Percentiles rank a stretch among this genome's conserved stretches.
These are phyloP conservation scores for Spinacia oleracea DNA, from an alignment of 179 eudicot genomes.

Conservation along the genomic window DNA sequence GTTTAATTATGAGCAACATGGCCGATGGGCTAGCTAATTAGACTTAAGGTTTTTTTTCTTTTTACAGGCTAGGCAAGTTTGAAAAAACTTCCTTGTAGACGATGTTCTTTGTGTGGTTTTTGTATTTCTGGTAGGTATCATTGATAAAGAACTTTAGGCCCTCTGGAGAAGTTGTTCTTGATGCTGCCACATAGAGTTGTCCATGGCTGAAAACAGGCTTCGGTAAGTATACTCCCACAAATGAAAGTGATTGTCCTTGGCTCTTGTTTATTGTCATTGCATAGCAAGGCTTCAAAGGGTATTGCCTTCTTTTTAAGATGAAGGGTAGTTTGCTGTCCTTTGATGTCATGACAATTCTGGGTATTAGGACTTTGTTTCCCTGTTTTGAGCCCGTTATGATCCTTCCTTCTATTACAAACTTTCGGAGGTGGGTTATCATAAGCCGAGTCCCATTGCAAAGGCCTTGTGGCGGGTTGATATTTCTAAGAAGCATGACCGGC, in stretches of 20 bases:
- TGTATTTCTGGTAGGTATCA: background rate
- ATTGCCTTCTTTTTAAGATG: background rate
- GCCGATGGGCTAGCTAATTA: too few species aligned
- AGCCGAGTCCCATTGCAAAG: constrained; percentile 10
- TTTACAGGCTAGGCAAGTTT: too few species aligned
- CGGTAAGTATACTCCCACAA: too few species aligned
- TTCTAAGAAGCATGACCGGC: constrained; percentile 5
- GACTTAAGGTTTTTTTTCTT: too few species aligned
- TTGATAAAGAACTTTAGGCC: background rate
- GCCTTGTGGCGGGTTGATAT: background rate
- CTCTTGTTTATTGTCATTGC: background rate
- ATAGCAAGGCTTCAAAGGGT: background rate
- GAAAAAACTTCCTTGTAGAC: background rate
- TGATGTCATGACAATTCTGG: background rate
- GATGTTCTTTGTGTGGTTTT: background rate
- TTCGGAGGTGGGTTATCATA: background rate
- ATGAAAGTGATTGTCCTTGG: too few species aligned
- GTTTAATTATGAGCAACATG: too few species aligned
- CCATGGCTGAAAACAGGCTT: too few species aligned
- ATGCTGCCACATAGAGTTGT: too few species aligned
- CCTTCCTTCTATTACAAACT: background rate
- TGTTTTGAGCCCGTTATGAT: background rate
- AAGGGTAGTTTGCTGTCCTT: background rate
- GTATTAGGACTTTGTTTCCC: background rate
- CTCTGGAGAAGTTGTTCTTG: background rate